phyloP scores from a whole-genome alignment of 768 basidiomycete species.

The Coprinopsis cinerea region DNA sequence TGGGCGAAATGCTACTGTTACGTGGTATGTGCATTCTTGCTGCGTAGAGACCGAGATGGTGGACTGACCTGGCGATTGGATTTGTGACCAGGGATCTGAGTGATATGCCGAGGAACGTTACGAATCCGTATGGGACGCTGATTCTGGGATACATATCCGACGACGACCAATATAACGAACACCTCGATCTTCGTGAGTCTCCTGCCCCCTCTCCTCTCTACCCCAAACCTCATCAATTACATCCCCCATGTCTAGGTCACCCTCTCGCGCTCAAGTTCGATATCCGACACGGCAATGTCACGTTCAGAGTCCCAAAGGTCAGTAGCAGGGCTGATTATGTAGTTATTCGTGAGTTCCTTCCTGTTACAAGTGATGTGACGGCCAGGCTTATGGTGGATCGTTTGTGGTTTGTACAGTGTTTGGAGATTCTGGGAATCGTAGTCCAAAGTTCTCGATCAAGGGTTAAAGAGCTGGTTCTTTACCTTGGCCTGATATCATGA shows the following conservation, averaged over 20 bases:
- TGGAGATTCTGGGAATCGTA: not conserved
- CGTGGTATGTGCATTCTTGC: not conserved
- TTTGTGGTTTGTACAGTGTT: not conserved
- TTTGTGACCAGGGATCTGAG: conserved; percentile 32
- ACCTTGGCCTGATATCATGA: no score
- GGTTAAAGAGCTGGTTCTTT: not conserved
- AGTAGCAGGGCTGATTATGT: not conserved
- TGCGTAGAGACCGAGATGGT: not conserved
- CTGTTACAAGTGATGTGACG: no score
- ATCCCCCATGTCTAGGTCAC: not conserved
- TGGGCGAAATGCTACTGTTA: not conserved
- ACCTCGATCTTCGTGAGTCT: conserved; percentile 24
- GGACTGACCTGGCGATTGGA: not conserved
- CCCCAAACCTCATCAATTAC: not conserved
- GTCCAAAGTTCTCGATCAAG: not conserved
- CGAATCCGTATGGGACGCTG: conserved; percentile 36
- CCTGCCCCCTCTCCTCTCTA: not conserved
- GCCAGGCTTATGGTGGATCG: not conserved
- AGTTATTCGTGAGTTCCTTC: not conserved
- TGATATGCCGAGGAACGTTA: conserved; percentile 24
- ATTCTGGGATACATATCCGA: conserved; percentile 36
- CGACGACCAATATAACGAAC: conserved; percentile 33
- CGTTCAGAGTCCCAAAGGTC: not conserved
- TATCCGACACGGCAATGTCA: not conserved
- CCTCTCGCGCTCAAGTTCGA: not conserved